Evolutionary conservation across 257 asterid genomes (phyloP).

Genomic region (Solanum acaule): DNA sequence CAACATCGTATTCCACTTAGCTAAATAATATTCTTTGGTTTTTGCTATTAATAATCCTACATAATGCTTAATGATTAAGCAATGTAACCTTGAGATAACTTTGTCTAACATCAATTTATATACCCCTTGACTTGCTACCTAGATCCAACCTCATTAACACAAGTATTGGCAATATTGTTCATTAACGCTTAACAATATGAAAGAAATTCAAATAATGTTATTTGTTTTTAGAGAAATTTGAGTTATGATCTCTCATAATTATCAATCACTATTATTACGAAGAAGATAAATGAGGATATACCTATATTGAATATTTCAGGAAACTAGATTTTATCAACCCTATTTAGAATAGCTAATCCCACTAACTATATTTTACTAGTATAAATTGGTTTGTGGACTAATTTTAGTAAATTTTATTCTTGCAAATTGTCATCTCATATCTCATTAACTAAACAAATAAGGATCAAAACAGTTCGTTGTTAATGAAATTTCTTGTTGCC

Average conservation of each 20-base stretch:
- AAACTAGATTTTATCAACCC: too few relatives aligned
- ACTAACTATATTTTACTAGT: background rate
- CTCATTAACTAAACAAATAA: background rate
- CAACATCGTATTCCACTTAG: background rate
- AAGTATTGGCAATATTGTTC: background rate
- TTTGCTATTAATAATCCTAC: background rate
- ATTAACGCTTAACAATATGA: background rate
- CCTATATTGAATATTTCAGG: background rate
- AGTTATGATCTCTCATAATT: background rate
- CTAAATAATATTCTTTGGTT: background rate
- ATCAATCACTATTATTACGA: background rate
- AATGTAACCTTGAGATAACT: background rate
- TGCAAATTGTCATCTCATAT: background rate
- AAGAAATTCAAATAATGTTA: background rate
- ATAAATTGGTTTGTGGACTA: background rate
- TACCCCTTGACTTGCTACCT: background rate
- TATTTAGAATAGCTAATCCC: background rate
- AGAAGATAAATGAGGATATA: background rate
- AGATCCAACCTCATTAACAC: background rate
- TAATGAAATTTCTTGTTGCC: background rate
- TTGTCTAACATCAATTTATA: background rate
- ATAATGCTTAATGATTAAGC: background rate
- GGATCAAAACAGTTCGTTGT: background rate
- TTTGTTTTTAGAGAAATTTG: too few relatives aligned
- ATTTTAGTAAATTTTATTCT: background rate